These are phyloP conservation scores for Penicillium hordei DNA, from an alignment of 2,329 filamentous ascomycete species.

Conservation along the genomic window DNA sequence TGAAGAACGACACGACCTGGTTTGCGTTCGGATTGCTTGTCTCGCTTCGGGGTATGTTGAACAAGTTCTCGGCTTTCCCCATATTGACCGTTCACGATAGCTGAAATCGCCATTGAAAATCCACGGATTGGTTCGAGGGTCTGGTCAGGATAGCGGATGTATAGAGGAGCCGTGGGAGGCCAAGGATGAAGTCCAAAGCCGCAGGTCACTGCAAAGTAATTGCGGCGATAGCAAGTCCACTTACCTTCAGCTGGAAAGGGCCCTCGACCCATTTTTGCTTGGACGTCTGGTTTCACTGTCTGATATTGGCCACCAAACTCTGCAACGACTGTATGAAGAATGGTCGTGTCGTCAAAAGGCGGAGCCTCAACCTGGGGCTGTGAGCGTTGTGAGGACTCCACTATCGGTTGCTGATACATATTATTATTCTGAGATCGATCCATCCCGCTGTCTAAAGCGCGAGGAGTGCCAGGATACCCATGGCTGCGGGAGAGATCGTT, in stretches of 20 bases:
- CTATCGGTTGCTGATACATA: slow-evolving; percentile 34
- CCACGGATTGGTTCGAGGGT: slow-evolving; percentile 62
- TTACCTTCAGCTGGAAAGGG: slow-evolving; percentile 79
- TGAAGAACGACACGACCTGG: slow-evolving; percentile 68
- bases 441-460: slow-evolving; percentile 33
- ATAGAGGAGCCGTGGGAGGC: slow-evolving; percentile 55
- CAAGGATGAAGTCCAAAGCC: slow-evolving; percentile 71
- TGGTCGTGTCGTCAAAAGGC: slow-evolving; percentile 44
- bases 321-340: slow-evolving; percentile 38
- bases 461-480: slow-evolving; percentile 36
- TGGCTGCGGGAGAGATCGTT: slow-evolving; percentile 37
- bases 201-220: slow-evolving; percentile 85
- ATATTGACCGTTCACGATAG: slow-evolving; percentile 72
- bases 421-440: slow-evolving; percentile 32
- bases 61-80: slow-evolving; percentile 79
- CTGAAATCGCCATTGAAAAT: slow-evolving; percentile 82
- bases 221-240: slow-evolving; percentile 90
- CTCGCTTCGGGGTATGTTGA: slow-evolving; percentile 87
- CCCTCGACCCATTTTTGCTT: slow-evolving; percentile 81
- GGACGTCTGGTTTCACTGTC: slow-evolving; percentile 68
- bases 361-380: slow-evolving; percentile 36
- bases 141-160: slow-evolving; percentile 51
- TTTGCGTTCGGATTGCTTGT: slow-evolving; percentile 78
- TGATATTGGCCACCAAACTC: slow-evolving; percentile 28
- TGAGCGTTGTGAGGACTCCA: slow-evolving; percentile 27